Evolutionary conservation across 257 asterid genomes (phyloP), one percentile per base, ranked within the genome.

Genomic region (Solanum clarkiae): DNA sequence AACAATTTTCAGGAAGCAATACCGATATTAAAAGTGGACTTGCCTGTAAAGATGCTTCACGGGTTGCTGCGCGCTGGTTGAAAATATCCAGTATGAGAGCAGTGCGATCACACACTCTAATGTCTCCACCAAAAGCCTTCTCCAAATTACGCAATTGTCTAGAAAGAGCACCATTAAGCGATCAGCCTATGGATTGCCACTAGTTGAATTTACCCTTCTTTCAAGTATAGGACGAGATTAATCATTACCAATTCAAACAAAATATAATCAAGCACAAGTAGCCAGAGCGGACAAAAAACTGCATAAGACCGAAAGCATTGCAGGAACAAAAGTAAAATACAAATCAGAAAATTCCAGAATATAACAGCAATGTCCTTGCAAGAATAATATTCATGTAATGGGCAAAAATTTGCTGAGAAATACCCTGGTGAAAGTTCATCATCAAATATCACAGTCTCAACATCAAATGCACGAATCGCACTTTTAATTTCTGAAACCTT

Each of bases 361-460:
- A 24, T 51, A 85, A 45, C 42, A 86, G 65, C 69, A 24, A 15
- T 3, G 10, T 77, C 24, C 82, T 26, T 51, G 82, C 44, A 26
- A 77, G 82, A 51, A 77, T 51, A 24, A 56, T 45, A 72, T 6
- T 71, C 32, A 42, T 18, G 80, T 49, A 77, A 51, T 51, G 26
- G 47, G 62, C 3, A 77, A 74, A 49, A 51, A 8, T 13, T 26
- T 24, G 63, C 42, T 26, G 82, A 79, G 84, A 63, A 90, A 95
- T 82, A 96, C 99, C 98, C 98, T 56, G 99, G 97, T 57, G 98
- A 97, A 86, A 97, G 98, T 81, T 97, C 99, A 82, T 97, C 99
- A 75, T 97, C 98, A 84, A 97, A 95, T 86, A 97, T 93, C 42
- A 97, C 98, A 26, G 98, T 94, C 93, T 95, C 98, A 57, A 91